phyloP scores from a whole-genome alignment of 2,329 filamentous ascomycete genomes.

The Penicillium sp. region DNA sequence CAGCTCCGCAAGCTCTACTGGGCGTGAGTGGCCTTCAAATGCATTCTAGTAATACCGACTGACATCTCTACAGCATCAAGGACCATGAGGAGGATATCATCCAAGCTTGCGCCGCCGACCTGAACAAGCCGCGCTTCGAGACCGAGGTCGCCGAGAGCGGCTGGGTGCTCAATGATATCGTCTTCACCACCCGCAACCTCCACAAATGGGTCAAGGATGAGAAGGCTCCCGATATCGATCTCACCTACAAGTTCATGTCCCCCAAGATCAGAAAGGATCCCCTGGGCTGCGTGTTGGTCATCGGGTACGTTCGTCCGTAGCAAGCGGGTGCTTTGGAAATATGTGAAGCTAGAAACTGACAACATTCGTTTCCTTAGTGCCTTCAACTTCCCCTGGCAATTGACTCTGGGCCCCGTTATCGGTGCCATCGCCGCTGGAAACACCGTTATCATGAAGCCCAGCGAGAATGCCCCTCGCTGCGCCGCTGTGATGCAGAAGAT shows the following conservation, averaged over 20 bases:
- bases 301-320: conserved; percentile 54
- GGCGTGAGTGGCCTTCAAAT: conserved; percentile 50
- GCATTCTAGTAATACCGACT: conserved; percentile 3
- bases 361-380: conserved; percentile 46
- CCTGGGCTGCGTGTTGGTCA: conserved; percentile 74
- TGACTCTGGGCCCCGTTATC: conserved; percentile 71
- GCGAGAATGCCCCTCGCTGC: conserved; percentile 70
- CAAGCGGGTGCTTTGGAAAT: neutral
- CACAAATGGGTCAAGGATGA: conserved; percentile 82
- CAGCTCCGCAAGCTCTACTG: conserved; percentile 96
- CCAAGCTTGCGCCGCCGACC: conserved; percentile 71
- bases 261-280: conserved; percentile 83
- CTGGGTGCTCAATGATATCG: conserved; percentile 75
- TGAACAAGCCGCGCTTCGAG: conserved; percentile 75
- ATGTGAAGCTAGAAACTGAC: neutral
- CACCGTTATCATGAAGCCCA: conserved; percentile 85
- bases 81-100: conserved; percentile 70
- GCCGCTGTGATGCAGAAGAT: conserved; percentile 78
- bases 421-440: conserved; percentile 92
- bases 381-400: conserved; percentile 89
- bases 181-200: conserved; percentile 72
- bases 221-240: conserved; percentile 62
- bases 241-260: conserved; percentile 64
- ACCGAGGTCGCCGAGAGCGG: conserved; percentile 67
- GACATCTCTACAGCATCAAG: conserved; percentile 49